phyloP scores from a whole-genome alignment of 108 stramenopile genomes.

The Skeletonema costatum region DNA sequence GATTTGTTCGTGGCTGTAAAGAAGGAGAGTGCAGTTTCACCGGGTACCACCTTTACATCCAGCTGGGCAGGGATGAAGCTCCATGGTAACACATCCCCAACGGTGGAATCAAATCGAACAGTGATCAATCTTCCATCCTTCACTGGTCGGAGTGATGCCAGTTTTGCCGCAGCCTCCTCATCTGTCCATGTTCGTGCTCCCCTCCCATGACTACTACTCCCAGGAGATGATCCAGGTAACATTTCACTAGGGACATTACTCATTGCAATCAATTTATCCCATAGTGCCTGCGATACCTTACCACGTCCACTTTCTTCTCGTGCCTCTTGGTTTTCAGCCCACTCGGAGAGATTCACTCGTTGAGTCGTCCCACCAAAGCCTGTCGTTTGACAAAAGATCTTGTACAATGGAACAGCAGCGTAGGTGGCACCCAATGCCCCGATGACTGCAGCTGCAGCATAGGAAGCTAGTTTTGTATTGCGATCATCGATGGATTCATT shows the following conservation, averaged over 20 bases:
- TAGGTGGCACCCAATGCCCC: slow-evolving; percentile 91
- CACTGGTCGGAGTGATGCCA: slow-evolving; percentile 84
- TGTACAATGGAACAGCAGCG: slow-evolving; percentile 98
- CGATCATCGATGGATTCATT: slow-evolving; percentile 61
- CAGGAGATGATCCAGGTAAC: slow-evolving; percentile 18
- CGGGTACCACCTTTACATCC: slow-evolving; percentile 96
- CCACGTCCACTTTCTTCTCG: slow-evolving; percentile 34
- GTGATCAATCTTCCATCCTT: slow-evolving; percentile 88
- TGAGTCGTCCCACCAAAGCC: slow-evolving; percentile 99
- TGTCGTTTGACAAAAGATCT: slow-evolving; percentile 98
- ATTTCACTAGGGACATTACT: slow-evolving; percentile 53
- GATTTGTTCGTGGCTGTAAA: slow-evolving; percentile 95
- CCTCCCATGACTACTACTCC: slow-evolving; percentile 30
- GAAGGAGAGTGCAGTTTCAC: slow-evolving; percentile 97
- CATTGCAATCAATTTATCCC: slow-evolving; percentile 41
- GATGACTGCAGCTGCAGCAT: slow-evolving; percentile 74
- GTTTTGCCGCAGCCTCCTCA: slow-evolving; percentile 81
- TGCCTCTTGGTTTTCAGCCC: slow-evolving; percentile 41
- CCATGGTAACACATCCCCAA: slow-evolving; percentile 94
- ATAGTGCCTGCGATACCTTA: slow-evolving; percentile 36
- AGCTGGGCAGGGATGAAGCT: slow-evolving; percentile 91
- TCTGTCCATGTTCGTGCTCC: slow-evolving; percentile 87
- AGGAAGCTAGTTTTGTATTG: slow-evolving; percentile 77
- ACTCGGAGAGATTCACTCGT: slow-evolving; percentile 65
- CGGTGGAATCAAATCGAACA: slow-evolving; percentile 95